Conservation (phyloP, 306 rosid species). For the Benincasa hispida region DNA sequence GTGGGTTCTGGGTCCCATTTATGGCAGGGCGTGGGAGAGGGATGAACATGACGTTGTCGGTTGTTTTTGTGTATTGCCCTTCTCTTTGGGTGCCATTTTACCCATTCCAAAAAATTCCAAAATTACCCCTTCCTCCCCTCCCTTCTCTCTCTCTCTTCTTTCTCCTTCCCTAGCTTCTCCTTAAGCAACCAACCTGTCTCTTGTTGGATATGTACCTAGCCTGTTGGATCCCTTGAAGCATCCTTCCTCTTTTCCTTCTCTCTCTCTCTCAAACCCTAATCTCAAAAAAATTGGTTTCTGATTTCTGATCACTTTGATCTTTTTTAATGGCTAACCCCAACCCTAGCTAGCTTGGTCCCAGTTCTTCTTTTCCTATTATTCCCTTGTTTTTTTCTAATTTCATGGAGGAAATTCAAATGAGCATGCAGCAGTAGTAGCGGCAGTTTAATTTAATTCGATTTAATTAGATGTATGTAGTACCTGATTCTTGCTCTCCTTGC, state of each 20-base stretch:
- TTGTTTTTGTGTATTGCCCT: conserved; percentile 21
- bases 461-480: too few species aligned
- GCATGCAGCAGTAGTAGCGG: too few species aligned
- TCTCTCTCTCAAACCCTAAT: not conserved
- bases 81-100: not conserved
- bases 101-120: too few species aligned
- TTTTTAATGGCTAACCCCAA: too few species aligned
- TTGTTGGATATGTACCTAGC: conserved; percentile 32
- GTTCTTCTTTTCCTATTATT: too few species aligned
- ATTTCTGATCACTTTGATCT: not conserved
- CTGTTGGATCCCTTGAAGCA: conserved; percentile 26
- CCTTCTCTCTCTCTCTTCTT: not conserved
- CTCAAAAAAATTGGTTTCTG: too few species aligned
- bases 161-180: conserved; percentile 32
- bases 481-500: too few species aligned
- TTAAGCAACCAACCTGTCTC: conserved; percentile 58
- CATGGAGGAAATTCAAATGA: not conserved
- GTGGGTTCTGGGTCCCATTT: conserved; percentile 27
- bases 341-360: too few species aligned
- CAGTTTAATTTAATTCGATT: too few species aligned
- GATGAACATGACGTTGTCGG: conserved; percentile 65
- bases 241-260: not conserved
- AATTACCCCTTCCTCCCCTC: not conserved
- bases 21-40: conserved; percentile 62
- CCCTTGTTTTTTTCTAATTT: not conserved